Evolutionary conservation across 306 rosid genomes (phyloP), one percentile per base, ranked within the genome.

Genomic region (Leucaena leucocephala): DNA sequence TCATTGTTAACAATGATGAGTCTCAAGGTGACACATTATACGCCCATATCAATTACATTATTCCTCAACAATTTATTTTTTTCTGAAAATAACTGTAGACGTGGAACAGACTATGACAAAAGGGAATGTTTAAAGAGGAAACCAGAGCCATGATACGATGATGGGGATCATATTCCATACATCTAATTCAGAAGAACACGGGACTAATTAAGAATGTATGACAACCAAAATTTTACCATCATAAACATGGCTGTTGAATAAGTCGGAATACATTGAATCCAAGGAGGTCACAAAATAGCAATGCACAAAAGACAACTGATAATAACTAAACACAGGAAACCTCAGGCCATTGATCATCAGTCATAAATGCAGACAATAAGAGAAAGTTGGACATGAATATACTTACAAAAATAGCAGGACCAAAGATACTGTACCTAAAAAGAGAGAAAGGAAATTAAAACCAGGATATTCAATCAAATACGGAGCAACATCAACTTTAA

Each of bases 341-440:
- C 34, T 62, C 46, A 68, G 2, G 12, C 59, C 76, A 78, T 44
- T 19, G 70, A 69, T 33, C 62, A 74, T 22, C 54, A 39, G 63
- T 40, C 55, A 22, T 57, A 35, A 70, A 71, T 34, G 54, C 3
- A n/a, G 34, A 70, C 50, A 58, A 78, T 34, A 69, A 34, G 50
- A 71, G 64, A 71, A 71, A 78, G 15, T 45, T 35, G 54, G 50
- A 59, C 77, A 35, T 70, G 59, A 33, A 71, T 52, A 78, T 61
- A 78, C 82, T 78, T 78, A 78, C 82, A 35, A 70, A 78, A 71
- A 34, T 46, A 58, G 82, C 77, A 59, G 76, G 64, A 59, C 27
- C 77, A 78, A 44, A 54, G 61, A 14, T 44, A 78, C 46, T 49
- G 76, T 71, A 71, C 82, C 82, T 78, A 71, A 45, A 78, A 78